Evolutionary conservation across 179 eudicot genomes (phyloP).

Genomic region (Beta lomatogona): DNA sequence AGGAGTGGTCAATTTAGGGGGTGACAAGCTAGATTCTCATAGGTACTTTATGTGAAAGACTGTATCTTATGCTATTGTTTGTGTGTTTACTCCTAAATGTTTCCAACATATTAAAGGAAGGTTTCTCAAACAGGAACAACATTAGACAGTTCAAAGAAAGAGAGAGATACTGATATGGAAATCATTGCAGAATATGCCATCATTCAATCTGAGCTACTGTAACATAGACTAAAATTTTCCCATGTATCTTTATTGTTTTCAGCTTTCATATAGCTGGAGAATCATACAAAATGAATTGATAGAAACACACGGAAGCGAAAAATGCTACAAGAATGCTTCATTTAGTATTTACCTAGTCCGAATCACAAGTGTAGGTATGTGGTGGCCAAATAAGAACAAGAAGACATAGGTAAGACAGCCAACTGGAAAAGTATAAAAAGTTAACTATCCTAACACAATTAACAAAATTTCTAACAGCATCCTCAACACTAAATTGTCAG

Average conservation of each 20-base stretch:
- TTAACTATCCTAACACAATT: background rate
- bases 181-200: background rate
- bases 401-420: background rate
- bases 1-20: background rate
- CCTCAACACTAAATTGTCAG: background rate
- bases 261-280: background rate
- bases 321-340: background rate
- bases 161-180: background rate
- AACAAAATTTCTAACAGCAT: background rate
- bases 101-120: too few species aligned
- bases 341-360: background rate
- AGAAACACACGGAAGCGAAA: background rate
- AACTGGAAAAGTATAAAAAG: background rate
- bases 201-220: background rate
- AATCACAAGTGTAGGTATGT: background rate
- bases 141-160: background rate
- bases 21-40: background rate
- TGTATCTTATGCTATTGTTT: background rate
- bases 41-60: background rate
- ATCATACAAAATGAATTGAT: background rate
- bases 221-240: background rate
- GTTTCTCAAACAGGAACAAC: background rate
- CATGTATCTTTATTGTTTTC: background rate
- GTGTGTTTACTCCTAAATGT: background rate
- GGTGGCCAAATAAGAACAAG: background rate